Conservation (phyloP, 2,329 filamentous ascomycete genomes). For the Coniochaeta sp. region DNA sequence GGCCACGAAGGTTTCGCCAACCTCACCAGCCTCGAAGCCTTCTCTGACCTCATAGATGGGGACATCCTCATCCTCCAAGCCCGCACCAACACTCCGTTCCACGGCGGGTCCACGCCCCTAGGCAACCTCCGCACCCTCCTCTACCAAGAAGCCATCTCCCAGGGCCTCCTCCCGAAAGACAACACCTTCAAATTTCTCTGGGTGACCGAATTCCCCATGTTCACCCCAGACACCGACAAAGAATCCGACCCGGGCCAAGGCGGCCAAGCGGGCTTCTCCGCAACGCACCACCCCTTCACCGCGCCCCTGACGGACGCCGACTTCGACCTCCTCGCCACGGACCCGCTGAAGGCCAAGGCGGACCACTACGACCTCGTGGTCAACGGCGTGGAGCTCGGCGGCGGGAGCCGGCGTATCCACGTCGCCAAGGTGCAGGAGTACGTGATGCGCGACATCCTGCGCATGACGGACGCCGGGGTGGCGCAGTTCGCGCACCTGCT, state of each 20-base stretch:
- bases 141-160: conserved; percentile 60
- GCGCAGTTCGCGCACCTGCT: conserved; percentile 79
- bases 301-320: conserved; percentile 68
- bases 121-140: conserved; percentile 67
- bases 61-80: conserved; percentile 80
- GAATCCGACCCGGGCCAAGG: conserved; percentile 64
- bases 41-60: conserved; percentile 48
- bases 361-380: conserved; percentile 96
- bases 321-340: conserved; percentile 62
- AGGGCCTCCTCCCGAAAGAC: conserved; percentile 43
- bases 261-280: conserved; percentile 68
- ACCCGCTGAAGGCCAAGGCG: conserved; percentile 66
- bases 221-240: conserved; percentile 62
- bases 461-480: conserved; percentile 67
- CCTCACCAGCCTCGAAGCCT: conserved; percentile 21
- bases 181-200: conserved; percentile 64
- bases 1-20: conserved; percentile 63
- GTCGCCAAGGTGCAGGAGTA: conserved; percentile 74
- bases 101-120: conserved; percentile 64
- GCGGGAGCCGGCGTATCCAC: conserved; percentile 89
- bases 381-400: conserved; percentile 90
- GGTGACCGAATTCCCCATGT: conserved; percentile 88
- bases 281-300: conserved; percentile 95
- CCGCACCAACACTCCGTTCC: conserved; percentile 54
- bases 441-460: conserved; percentile 74